Evolutionary conservation across 495 filamentous ascomycete genomes (phyloP), one percentile per base, ranked within the genome.

Genomic region (Lindgomyces ingoldianus): DNA sequence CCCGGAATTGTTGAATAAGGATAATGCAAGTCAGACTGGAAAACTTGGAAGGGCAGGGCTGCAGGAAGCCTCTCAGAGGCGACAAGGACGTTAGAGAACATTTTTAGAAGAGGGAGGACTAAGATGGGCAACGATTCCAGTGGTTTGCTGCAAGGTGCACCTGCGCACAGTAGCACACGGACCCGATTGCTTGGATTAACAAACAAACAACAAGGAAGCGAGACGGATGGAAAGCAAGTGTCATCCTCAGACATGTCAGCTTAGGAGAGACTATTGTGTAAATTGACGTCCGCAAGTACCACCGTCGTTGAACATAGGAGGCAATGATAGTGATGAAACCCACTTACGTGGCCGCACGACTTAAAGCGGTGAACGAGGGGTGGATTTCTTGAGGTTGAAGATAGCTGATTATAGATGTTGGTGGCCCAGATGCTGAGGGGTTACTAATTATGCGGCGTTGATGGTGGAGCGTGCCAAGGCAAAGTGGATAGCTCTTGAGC

Each of bases 381-480:
- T n/a, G n/a, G n/a, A n/a, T n/a, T n/a, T n/a, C n/a, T n/a, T n/a
- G n/a, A n/a, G n/a, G n/a, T n/a, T n/a, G n/a, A n/a, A n/a, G n/a
- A n/a, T n/a, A 9, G 25, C 27, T 58, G 55, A 58, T 58, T 3
- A 26, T 21, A 3, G 27, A 24, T 4, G 1, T 12, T 12, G 57
- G 19, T 39, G 57, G 57, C 45, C 57, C 45, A 61, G 57, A 51
- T 42, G 45, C 47, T 19, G 12, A 48, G 45, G 39, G 16, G 22
- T 61, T 61, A 61, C 44, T 61, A 61, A 61, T 61, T 25, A 16
- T 51, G 45, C 30, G 22, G 30, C 1, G 11, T 11, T 22, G 16
- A 6, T 14, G 14, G 33, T 39, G 48, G 16, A 24, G 2, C 16
- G 1, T 44, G 48, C 24, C 48, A 55, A 44, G 49, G 21, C 42